Conservation (phyloP, 495 filamentous ascomycete genomes). For the Viridothelium virens region DNA sequence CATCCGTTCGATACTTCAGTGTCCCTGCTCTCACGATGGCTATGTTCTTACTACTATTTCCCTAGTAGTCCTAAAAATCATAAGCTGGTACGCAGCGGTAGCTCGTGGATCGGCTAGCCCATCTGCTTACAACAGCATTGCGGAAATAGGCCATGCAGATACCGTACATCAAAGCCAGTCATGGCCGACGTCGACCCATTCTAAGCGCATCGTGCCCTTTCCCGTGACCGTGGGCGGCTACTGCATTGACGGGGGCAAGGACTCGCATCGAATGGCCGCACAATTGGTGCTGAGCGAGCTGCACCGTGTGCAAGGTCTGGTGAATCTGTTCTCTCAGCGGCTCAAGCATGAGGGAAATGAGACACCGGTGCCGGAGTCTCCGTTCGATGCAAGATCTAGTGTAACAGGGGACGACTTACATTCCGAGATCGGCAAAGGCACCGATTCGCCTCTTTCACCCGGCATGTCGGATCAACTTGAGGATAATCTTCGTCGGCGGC, state of each 20-base stretch:
- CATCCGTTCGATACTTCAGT: not conserved
- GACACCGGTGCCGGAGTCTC: not conserved
- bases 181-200: not conserved
- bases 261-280: constrained; percentile 30
- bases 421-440: not conserved
- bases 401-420: not conserved
- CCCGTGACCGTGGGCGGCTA: constrained; percentile 19
- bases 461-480: not conserved
- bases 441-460: not conserved
- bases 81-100: not conserved
- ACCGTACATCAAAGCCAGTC: not conserved
- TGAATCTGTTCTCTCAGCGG: not conserved
- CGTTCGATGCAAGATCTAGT: not conserved
- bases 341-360: not conserved
- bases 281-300: constrained; percentile 38
- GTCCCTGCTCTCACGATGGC: not conserved
- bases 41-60: not conserved
- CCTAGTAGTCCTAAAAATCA: not conserved
- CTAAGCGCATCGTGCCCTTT: constrained; percentile 13
- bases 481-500: not conserved
- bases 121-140: too few species aligned
- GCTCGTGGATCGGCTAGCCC: too few species aligned
- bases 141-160: too few species aligned
- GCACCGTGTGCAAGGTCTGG: constrained; percentile 35
- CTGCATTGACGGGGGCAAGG: constrained; percentile 24